Conservation (phyloP, 495 filamentous ascomycete genomes). For the Trichocladium antarcticum region DNA sequence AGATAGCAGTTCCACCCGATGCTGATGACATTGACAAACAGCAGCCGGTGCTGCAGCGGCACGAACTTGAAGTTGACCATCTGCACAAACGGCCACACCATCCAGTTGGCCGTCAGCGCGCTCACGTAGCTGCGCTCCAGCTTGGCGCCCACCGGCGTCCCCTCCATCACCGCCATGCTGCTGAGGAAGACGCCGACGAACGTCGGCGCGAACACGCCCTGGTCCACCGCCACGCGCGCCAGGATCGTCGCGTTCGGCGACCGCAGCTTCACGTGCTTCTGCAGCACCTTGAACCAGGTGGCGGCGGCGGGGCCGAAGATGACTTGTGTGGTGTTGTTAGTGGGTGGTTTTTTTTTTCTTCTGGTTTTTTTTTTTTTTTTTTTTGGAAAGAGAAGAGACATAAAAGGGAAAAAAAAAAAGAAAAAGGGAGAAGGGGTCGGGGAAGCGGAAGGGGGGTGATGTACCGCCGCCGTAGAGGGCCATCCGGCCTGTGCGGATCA, state of each 20-base stretch:
- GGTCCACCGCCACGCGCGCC: slow-evolving; percentile 74
- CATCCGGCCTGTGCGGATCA: slow-evolving; percentile 78
- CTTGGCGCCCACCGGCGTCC: slow-evolving; percentile 58
- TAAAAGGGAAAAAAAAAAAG: not conserved
- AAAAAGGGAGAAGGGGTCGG: not conserved
- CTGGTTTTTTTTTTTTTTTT: not conserved
- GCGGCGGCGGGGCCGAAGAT: slow-evolving; percentile 89
- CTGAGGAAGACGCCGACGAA: slow-evolving; percentile 75
- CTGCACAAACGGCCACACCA: slow-evolving; percentile 90
- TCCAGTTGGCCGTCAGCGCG: slow-evolving; percentile 73
- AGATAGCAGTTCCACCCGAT: slow-evolving; percentile 95
- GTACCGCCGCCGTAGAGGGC: slow-evolving; percentile 78
- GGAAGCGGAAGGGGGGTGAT: not conserved
- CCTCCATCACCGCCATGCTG: slow-evolving; percentile 83
- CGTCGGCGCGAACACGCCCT: slow-evolving; percentile 71
- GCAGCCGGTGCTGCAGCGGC: slow-evolving; percentile 70
- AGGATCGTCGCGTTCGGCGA: slow-evolving; percentile 58
- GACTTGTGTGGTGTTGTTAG: slow-evolving; percentile 34
- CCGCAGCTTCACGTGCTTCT: slow-evolving; percentile 53
- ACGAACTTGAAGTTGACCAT: slow-evolving; percentile 82
- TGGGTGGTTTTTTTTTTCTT: not conserved
- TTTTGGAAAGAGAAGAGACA: not conserved
- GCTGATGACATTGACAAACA: slow-evolving; percentile 77
- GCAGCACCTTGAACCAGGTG: slow-evolving; percentile 69
- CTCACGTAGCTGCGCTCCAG: slow-evolving; percentile 52